Evolutionary conservation across 2,329 filamentous ascomycete species (phyloP).

Genomic region (Sclerotinia spermophila): DNA sequence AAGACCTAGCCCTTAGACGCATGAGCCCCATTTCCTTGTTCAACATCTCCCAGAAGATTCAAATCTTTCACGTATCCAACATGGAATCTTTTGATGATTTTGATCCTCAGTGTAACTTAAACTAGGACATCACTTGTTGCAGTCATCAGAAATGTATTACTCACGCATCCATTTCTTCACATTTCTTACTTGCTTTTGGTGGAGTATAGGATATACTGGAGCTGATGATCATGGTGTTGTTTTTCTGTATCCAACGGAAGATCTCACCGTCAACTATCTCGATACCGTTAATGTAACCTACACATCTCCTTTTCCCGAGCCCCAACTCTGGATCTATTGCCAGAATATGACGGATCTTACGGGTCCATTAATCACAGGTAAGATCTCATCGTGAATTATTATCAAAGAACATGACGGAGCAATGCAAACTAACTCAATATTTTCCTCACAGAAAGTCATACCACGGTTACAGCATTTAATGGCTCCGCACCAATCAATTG

Average conservation of each 20-base stretch:
- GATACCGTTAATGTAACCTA: conserved; percentile 29
- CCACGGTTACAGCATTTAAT: conserved; percentile 21
- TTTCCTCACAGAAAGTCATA: background rate
- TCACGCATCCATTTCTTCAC: background rate
- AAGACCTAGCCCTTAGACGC: background rate
- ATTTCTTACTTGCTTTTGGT: background rate
- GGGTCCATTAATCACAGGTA: conserved; percentile 11
- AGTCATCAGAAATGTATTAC: conserved; percentile 1
- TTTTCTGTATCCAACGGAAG: conserved; percentile 25
- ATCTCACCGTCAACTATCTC: conserved; percentile 24
- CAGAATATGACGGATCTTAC: conserved; percentile 14
- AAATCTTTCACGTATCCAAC: conserved; percentile 9
- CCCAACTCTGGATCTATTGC: conserved; percentile 26
- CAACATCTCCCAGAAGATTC: background rate
- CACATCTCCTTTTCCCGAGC: conserved; percentile 22
- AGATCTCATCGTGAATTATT: background rate
- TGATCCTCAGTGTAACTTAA: background rate
- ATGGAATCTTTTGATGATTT: conserved; percentile 5
- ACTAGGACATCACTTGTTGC: background rate
- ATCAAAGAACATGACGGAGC: background rate
- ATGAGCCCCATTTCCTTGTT: background rate
- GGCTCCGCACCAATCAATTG: conserved; percentile 22
- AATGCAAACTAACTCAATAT: background rate
- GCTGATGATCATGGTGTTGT: conserved; percentile 23
- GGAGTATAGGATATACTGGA: conserved; percentile 9